Conservation (phyloP, 495 filamentous ascomycete genomes). For the Wilcoxina mikolae region DNA sequence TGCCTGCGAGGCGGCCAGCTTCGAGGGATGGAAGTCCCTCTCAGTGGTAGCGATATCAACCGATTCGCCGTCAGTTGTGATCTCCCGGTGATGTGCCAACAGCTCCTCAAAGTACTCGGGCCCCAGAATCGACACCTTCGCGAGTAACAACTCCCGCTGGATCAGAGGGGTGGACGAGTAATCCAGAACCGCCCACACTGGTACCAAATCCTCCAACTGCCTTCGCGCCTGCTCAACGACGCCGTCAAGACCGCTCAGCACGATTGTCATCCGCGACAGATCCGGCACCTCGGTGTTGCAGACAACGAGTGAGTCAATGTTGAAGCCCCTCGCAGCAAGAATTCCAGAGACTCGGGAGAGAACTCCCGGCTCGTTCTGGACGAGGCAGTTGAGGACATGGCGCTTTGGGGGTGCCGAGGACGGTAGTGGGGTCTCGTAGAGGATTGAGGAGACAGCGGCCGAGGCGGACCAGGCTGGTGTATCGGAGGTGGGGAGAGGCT, state of each 20-base stretch:
- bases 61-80: conserved; percentile 35
- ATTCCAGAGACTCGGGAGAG: conserved; percentile 93
- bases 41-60: conserved; percentile 26
- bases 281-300: conserved; percentile 98
- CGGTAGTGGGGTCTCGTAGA: conserved; percentile 90
- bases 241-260: conserved; percentile 86
- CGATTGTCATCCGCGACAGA: conserved; percentile 95
- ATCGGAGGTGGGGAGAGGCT: conserved; percentile 62
- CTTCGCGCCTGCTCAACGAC: conserved; percentile 94
- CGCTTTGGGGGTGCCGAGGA: conserved; percentile 75
- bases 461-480: conserved; percentile 82
- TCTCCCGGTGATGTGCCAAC: conserved; percentile 76
- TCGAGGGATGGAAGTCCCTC: conserved; percentile 70
- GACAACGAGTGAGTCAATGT: conserved; percentile 95
- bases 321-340: conserved; percentile 90
- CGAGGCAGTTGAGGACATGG: conserved; percentile 92
- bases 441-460: conserved; percentile 89
- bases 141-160: conserved; percentile 87
- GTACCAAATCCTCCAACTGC: conserved; percentile 90
- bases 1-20: conserved; percentile 70
- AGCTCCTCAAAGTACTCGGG: conserved; percentile 97
- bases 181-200: conserved; percentile 95
- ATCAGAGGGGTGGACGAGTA: conserved; percentile 89
- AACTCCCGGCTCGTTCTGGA: conserved; percentile 97
- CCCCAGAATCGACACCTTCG: conserved; percentile 87